A percentile compares a stretch with the other conserved stretches of the same genome.
phyloP scores from a whole-genome alignment of 768 basidiomycete species.

The Mycena filopes region DNA sequence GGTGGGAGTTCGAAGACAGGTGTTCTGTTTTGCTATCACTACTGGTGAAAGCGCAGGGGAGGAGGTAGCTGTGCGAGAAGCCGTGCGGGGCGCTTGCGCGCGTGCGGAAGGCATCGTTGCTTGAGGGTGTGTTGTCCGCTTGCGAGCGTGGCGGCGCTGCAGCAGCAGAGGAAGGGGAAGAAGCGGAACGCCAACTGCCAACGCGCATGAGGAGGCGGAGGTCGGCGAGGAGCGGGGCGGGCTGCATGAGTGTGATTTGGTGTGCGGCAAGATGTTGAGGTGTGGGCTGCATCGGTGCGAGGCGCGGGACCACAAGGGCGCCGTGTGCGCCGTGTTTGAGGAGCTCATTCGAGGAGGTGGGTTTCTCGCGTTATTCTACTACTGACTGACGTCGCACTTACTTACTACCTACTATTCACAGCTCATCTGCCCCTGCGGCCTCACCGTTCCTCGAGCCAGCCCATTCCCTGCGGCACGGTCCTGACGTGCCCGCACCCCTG shows the following conservation, averaged over 20 bases:
- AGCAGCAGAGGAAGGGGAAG: conserved; percentile 71
- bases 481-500: conserved; percentile 88
- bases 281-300: conserved; percentile 88
- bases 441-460: conserved; percentile 90
- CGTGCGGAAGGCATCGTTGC: conserved; percentile 91
- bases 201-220: conserved; percentile 34
- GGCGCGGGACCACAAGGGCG: conserved; percentile 82
- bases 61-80: conserved; percentile 83
- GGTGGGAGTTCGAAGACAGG: conserved; percentile 70
- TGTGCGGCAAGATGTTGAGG: conserved; percentile 75
- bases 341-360: conserved; percentile 92
- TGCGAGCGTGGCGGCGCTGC: conserved; percentile 62
- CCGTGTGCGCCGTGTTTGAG: conserved; percentile 85
- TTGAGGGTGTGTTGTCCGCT: conserved; percentile 89
- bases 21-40: conserved; percentile 66
- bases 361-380: conserved; percentile 30
- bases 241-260: conserved; percentile 86
- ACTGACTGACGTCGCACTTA: conserved; percentile 4
- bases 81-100: conserved; percentile 80
- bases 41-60: conserved; percentile 41
- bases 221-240: conserved; percentile 72
- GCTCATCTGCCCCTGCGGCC: conserved; percentile 85
- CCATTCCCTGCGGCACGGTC: conserved; percentile 86
- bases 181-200: conserved; percentile 51
- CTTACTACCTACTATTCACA: conserved; percentile 40